Evolutionary conservation across 1,284 basidiomycete genomes (phyloP).

Genomic region (Trichosporon sp.): DNA sequence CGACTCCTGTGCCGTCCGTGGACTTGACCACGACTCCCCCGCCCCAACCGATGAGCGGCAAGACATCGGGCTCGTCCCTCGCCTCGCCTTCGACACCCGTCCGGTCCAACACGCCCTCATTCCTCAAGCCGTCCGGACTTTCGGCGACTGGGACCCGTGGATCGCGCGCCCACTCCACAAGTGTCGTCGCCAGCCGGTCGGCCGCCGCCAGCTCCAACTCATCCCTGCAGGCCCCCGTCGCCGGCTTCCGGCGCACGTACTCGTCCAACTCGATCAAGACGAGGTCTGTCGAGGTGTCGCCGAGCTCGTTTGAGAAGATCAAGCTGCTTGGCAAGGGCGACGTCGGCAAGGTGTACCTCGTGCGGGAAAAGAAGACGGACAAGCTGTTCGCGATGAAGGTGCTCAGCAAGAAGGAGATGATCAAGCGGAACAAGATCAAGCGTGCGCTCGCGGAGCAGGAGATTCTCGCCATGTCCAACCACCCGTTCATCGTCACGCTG

Average conservation of each 20-base stretch:
- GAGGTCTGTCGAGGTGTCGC: constrained; percentile 80
- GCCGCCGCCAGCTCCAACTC: background rate
- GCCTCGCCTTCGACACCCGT: constrained; percentile 59
- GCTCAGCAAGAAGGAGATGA: constrained; percentile 95
- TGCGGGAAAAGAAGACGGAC: constrained; percentile 88
- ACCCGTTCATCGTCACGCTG: constrained; percentile 95
- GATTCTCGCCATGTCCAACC: constrained; percentile 91
- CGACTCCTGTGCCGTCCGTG: constrained; percentile 6
- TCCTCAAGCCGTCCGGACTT: constrained; percentile 49
- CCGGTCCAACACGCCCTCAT: constrained; percentile 29
- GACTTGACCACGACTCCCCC: constrained; percentile 25
- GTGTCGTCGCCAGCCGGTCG: constrained; percentile 13
- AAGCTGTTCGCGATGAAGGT: constrained; percentile 98
- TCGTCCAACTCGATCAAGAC: constrained; percentile 97
- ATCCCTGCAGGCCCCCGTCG: constrained; percentile 28
- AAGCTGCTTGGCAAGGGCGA: constrained; percentile 94
- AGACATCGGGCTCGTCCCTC: constrained; percentile 57
- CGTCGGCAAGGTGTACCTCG: constrained; percentile 92
- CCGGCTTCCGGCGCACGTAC: constrained; percentile 86
- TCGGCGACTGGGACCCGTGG: constrained; percentile 32
- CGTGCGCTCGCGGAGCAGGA: constrained; percentile 93
- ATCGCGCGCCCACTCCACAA: constrained; percentile 25
- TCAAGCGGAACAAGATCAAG: constrained; percentile 97
- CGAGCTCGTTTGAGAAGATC: constrained; percentile 86
- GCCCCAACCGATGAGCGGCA: constrained; percentile 52